Base-by-base conservation (phyloP, 2,329 filamentous ascomycete species). In the Claviceps africana region DNA sequence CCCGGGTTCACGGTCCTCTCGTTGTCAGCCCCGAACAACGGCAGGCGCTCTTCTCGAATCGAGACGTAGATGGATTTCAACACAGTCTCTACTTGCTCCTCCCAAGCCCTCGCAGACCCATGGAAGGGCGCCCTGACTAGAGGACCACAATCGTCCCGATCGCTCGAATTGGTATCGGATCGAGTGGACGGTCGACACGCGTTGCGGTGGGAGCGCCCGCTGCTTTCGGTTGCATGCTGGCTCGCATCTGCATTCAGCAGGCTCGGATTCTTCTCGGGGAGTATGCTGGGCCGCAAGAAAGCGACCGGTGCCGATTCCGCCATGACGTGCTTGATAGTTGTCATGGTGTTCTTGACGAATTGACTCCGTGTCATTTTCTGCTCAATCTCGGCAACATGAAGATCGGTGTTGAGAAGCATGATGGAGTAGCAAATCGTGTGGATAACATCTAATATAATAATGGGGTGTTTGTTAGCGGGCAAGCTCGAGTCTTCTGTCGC, bases 401-500 rank as follows among this genome's bases (percentile, higher is more conserved):
- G 74, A 71, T 98, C 93, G 35, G 93, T 98, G 62, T 98, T 98
- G 56, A 98, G 77, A 11, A 98, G 76, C 63, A 98, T 83, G 57
- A 98, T 82, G 1, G 93, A 96, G 67, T 97, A 98, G 69, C 88
- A 94, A 57, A 97, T 94, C 25, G 90, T 96, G 66, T 98, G 91
- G 19, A 98, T 90, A 47, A 97, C 86, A 70, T 97, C 91, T 44
- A 8, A 31, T 19, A 11, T 15, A 1, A 15, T 13, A 25, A 44
- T 15, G 21, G 21, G 1, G 11, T 17, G 13, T 28, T 28, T 22
- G 30, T 51, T 10, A 47, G 42, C 21, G 35, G 1, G 28, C 7
- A 7, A n/a, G 21, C 11, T 6, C 19, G 28, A n/a, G 8, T 43
- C 11, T 11, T 19, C 17, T 13, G 9, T 28, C 15, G 42, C 19